Conservation (phyloP, 2,329 filamentous ascomycete genomes). For the Colletotrichum sp. region DNA sequence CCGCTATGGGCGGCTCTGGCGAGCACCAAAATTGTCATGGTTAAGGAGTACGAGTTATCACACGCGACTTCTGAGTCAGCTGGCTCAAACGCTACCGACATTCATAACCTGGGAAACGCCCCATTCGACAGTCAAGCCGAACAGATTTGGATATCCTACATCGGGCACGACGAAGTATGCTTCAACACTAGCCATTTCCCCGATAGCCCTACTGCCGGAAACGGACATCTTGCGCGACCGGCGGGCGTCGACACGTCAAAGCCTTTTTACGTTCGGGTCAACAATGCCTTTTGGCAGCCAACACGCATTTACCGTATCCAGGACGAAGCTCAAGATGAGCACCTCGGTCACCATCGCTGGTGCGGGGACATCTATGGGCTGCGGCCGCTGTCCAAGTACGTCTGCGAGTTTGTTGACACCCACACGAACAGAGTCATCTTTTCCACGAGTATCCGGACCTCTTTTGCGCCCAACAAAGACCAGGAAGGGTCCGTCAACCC, state of each 20-base stretch:
- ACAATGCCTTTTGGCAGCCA: conserved; percentile 81
- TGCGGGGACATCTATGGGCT: conserved; percentile 74
- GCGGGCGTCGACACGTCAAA: conserved; percentile 70
- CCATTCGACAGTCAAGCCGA: conserved; percentile 73
- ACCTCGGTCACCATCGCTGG: conserved; percentile 60
- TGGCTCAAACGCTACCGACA: conserved; percentile 76
- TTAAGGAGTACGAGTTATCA: conserved; percentile 88
- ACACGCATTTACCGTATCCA: conserved; percentile 68
- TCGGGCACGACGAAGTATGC: conserved; percentile 78
- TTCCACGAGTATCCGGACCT: conserved; percentile 73
- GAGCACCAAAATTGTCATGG: conserved; percentile 95
- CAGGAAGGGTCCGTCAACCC: conserved; percentile 39
- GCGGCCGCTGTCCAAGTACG: conserved; percentile 77
- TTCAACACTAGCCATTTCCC: conserved; percentile 75
- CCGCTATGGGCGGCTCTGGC: conserved; percentile 94
- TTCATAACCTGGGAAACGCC: conserved; percentile 78
- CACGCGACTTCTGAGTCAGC: conserved; percentile 75
- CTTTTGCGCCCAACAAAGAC: conserved; percentile 51
- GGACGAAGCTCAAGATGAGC: conserved; percentile 28
- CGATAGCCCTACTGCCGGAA: conserved; percentile 34
- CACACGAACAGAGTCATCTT: conserved; percentile 70
- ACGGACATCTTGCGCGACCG: conserved; percentile 37
- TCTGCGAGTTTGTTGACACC: conserved; percentile 77
- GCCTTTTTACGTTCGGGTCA: conserved; percentile 80
- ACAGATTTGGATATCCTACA: conserved; percentile 82